A percentile compares a stretch with the other conserved stretches of the same genome.
phyloP scores from a whole-genome alignment of 345 rosid species.

The Populus simonii region DNA sequence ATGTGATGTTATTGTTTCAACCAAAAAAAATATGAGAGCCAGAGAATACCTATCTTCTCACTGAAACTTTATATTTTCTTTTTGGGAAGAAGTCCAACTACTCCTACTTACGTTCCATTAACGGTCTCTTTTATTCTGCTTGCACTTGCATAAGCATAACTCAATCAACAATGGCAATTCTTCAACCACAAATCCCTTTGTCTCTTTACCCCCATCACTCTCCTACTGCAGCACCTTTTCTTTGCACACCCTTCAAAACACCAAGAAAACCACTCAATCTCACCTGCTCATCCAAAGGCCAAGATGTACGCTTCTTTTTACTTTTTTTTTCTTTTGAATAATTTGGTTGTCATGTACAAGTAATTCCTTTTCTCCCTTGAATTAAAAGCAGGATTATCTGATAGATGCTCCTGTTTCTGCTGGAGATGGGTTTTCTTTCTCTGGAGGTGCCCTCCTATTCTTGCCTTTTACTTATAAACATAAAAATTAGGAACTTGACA shows the following conservation, averaged over 20 bases:
- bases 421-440: constrained; percentile 93
- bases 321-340: background rate
- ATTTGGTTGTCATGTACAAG: background rate
- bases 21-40: constrained; percentile 26
- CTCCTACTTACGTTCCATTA: constrained; percentile 10
- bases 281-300: constrained; percentile 42
- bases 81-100: too few species aligned
- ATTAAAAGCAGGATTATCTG: constrained; percentile 61
- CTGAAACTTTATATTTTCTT: background rate
- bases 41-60: constrained; percentile 33
- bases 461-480: background rate
- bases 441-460: constrained; percentile 53
- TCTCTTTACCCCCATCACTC: constrained; percentile 20
- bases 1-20: too few species aligned
- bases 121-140: constrained; percentile 9
- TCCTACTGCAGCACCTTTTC: constrained; percentile 16
- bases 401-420: constrained; percentile 82
- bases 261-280: constrained; percentile 31
- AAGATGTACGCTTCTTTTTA: constrained; percentile 37
- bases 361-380: background rate
- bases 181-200: constrained; percentile 25
- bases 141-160: too few species aligned
- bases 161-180: constrained; percentile 29
- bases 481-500: background rate
- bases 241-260: background rate